A percentile compares a stretch with the other conserved stretches of the same genome.
phyloP scores from a whole-genome alignment of 371 early-diverging fungal species.

The Saksenaea oblongispora region DNA sequence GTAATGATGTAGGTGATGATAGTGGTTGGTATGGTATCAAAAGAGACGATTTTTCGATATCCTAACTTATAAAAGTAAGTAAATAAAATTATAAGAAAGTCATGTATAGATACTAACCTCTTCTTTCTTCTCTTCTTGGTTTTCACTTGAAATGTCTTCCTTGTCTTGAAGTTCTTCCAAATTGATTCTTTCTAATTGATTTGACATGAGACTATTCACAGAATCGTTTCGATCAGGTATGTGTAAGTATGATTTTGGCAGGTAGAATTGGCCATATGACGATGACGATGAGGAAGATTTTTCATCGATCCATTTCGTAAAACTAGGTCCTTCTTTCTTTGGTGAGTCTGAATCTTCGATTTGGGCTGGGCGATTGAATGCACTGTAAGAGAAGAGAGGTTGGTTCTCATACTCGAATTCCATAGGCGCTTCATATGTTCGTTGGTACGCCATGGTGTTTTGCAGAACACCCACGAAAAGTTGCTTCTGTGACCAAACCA shows the following conservation, averaged over 20 bases:
- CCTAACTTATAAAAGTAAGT: background rate
- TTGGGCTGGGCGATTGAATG: slow-evolving; percentile 3
- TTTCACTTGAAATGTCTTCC: background rate
- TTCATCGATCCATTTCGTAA: background rate
- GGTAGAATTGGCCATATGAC: slow-evolving; percentile 3
- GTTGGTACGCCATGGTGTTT: slow-evolving; percentile 13
- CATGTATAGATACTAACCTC: background rate
- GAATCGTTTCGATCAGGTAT: background rate
- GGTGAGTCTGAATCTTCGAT: background rate
- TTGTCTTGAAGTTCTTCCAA: background rate
- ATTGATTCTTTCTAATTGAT: background rate
- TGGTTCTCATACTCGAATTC: slow-evolving; percentile 24
- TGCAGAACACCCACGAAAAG: background rate
- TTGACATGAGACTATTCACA: background rate
- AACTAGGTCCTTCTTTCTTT: background rate
- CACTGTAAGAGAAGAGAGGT: slow-evolving; percentile 10
- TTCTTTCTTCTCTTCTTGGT: background rate
- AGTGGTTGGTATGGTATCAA: background rate
- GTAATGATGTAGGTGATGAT: background rate
- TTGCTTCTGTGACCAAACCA: background rate
- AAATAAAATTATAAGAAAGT: background rate
- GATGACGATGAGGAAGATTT: background rate
- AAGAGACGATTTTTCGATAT: background rate
- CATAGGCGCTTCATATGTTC: slow-evolving; percentile 23
- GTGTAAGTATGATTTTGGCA: slow-evolving; percentile 1